phyloP scores from a whole-genome alignment of 2,329 filamentous ascomycete species.

The Fusarium foetens region DNA sequence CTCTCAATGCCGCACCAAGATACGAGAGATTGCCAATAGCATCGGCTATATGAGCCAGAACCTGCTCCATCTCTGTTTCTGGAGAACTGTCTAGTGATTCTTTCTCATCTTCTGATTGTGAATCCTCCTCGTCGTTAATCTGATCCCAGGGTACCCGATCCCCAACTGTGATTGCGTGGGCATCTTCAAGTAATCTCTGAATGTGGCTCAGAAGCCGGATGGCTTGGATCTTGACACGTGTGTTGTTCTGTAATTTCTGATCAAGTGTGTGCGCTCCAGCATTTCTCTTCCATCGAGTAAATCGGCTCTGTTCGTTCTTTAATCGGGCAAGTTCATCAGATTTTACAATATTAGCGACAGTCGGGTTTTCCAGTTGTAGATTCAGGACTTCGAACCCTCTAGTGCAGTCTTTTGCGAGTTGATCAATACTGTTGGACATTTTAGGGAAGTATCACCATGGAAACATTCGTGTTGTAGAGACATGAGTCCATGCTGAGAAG shows the following conservation, averaged over 20 bases:
- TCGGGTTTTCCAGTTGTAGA: not conserved
- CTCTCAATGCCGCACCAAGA: not conserved
- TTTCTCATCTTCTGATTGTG: not conserved
- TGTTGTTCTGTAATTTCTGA: rapidly evolving
- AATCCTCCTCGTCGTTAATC: not conserved
- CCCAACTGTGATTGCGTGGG: not conserved
- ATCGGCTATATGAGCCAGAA: not conserved
- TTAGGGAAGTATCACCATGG: not conserved
- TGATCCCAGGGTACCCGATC: not conserved
- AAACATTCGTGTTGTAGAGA: not conserved
- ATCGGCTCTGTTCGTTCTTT: not conserved
- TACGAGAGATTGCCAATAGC: not conserved
- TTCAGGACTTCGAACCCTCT: not conserved
- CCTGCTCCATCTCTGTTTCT: not conserved
- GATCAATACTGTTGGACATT: not conserved
- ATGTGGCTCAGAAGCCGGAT: not conserved
- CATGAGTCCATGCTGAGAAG: not conserved
- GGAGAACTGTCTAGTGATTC: rapidly evolving
- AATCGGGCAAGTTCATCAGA: rapidly evolving
- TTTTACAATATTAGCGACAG: rapidly evolving
- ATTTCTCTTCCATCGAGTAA: not conserved
- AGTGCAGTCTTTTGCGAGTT: not conserved
- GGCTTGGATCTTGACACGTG: not conserved
- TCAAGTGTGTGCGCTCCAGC: not conserved
- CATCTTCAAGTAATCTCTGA: not conserved